A percentile compares a stretch with the other conserved stretches of the same genome.
Evolutionary conservation across 257 asterid species (phyloP).

Genomic region (Fraxinus americana): DNA sequence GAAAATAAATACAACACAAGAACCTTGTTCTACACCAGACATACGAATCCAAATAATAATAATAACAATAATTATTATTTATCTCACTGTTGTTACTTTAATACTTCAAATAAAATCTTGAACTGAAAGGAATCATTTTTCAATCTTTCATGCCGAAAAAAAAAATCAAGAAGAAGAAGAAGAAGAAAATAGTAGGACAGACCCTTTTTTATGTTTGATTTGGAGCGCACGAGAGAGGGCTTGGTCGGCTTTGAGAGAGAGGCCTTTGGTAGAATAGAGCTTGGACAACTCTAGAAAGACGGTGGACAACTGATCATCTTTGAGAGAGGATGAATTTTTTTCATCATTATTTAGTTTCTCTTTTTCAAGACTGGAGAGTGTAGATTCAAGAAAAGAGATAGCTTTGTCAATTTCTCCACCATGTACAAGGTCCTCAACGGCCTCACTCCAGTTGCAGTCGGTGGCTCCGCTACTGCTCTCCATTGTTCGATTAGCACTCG

Average conservation of each 20-base stretch:
- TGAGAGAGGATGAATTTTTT: constrained; percentile 22
- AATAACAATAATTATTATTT: background rate
- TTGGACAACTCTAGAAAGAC: constrained; percentile 74
- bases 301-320: constrained; percentile 42
- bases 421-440: constrained; percentile 65
- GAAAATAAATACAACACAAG: constrained; percentile 7
- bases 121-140: constrained; percentile 3
- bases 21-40: background rate
- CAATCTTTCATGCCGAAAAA: background rate
- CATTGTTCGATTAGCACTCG: constrained; percentile 24
- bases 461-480: constrained; percentile 44
- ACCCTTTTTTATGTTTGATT: constrained; percentile 57
- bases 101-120: background rate
- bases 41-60: background rate
- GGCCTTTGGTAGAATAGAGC: constrained; percentile 60
- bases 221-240: constrained; percentile 55
- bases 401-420: constrained; percentile 63
- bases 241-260: constrained; percentile 68
- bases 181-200: background rate
- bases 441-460: constrained; percentile 67
- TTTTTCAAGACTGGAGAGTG: constrained; percentile 50
- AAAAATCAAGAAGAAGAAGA: background rate
- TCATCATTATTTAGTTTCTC: constrained; percentile 23
- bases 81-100: background rate
- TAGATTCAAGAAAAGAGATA: constrained; percentile 55